A percentile compares a stretch with the other conserved stretches of the same genome.
Evolutionary conservation across 495 filamentous ascomycete genomes (phyloP).

Genomic region (Cryomyces minteri): DNA sequence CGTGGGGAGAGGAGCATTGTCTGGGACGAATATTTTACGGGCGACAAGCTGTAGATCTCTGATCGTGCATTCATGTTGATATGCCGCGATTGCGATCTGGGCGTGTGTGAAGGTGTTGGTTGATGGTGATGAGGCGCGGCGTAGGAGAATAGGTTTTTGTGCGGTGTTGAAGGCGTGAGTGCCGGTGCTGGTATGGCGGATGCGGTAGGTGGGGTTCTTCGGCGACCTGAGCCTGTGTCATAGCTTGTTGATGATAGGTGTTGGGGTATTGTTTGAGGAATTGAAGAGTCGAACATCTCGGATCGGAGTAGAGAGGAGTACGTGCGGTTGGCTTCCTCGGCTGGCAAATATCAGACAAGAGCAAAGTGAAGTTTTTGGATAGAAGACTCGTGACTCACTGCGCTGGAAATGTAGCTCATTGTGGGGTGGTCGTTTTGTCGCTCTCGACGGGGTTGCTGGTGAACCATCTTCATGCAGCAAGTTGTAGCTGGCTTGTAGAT

Average conservation of each 20-base stretch:
- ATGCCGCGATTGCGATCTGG: conserved; percentile 49
- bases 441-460: conserved; percentile 71
- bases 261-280: conserved; percentile 64
- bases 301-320: conserved; percentile 77
- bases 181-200: conserved; percentile 36
- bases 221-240: conserved; percentile 46
- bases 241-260: conserved; percentile 42
- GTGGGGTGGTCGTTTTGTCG: conserved; percentile 69
- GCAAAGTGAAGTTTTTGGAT: neutral
- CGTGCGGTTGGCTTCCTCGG: conserved; percentile 83
- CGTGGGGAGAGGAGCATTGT: conserved; percentile 78
- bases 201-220: conserved; percentile 64
- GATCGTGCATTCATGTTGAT: conserved; percentile 74
- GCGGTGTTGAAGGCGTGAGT: conserved; percentile 80
- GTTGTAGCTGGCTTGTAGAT: conserved; percentile 79
- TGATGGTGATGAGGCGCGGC: conserved; percentile 63
- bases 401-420: conserved; percentile 86
- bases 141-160: conserved; percentile 94
- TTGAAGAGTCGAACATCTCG: conserved; percentile 76
- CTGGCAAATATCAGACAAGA: conserved; percentile 34
- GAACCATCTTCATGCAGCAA: conserved; percentile 78
- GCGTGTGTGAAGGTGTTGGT: conserved; percentile 74
- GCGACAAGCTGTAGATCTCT: conserved; percentile 85
- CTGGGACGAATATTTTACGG: conserved; percentile 76
- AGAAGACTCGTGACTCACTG: conserved; percentile 35